Conservation (phyloP, 2,329 filamentous ascomycete species). For the Ophiosphaerella narmari region DNA sequence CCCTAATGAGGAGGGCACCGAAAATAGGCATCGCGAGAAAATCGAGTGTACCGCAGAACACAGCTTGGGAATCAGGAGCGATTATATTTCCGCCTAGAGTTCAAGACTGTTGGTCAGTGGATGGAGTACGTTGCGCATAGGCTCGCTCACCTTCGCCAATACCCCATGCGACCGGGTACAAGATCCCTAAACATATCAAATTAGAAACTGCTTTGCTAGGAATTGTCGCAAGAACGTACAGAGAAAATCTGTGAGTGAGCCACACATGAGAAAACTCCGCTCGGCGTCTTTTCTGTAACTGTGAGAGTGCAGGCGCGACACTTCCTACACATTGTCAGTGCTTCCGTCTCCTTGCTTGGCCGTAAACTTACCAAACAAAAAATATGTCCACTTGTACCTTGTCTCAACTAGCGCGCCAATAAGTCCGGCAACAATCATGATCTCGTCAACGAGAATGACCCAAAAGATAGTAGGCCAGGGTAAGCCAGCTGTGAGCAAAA, state of each 20-base stretch:
- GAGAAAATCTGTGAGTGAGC: slow-evolving; percentile 62
- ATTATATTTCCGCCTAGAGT: slow-evolving; percentile 64
- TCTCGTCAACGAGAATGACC: slow-evolving; percentile 64
- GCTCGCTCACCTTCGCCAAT: slow-evolving; percentile 51
- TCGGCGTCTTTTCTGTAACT: slow-evolving; percentile 60
- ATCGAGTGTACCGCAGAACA: slow-evolving; percentile 72
- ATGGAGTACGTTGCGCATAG: no score
- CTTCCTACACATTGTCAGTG: slow-evolving; percentile 16
- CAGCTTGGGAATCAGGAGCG: slow-evolving; percentile 66
- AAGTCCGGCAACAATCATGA: slow-evolving; percentile 71
- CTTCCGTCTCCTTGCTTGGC: no score
- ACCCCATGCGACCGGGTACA: slow-evolving; percentile 67
- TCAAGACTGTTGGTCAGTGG: no score
- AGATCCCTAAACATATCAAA: slow-evolving; percentile 45
- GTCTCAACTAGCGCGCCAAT: slow-evolving; percentile 67
- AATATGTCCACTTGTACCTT: slow-evolving; percentile 72
- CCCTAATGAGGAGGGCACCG: slow-evolving; percentile 63
- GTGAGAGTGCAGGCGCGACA: slow-evolving; percentile 57
- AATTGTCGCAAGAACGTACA: slow-evolving; percentile 42
- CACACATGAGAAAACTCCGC: slow-evolving; percentile 60
- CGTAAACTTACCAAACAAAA: slow-evolving; percentile 51
- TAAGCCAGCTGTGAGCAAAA: slow-evolving; percentile 67
- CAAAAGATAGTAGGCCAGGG: slow-evolving; percentile 68
- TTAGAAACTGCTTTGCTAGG: background rate
- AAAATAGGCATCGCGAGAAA: slow-evolving; percentile 68